These are phyloP conservation scores for Hypericum androsaemum DNA, from an alignment of 345 rosid species.

Conservation along the genomic window DNA sequence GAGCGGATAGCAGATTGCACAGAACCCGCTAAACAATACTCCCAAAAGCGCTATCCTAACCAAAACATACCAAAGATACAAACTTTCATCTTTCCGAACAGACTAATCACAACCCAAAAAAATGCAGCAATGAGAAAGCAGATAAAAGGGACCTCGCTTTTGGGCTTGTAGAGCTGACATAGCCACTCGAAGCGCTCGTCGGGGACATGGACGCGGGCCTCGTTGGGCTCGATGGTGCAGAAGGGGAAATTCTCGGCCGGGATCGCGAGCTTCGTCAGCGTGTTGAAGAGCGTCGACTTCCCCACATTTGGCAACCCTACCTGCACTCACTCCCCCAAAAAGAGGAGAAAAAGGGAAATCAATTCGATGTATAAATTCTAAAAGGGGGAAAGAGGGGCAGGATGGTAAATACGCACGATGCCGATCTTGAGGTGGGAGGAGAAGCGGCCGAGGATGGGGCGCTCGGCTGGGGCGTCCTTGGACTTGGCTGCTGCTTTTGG, in stretches of 20 bases:
- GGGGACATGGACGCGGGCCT: constrained; percentile 84
- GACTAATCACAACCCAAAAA: neutral
- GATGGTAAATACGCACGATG: constrained; percentile 36
- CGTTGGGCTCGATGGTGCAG: constrained; percentile 94
- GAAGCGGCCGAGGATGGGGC: constrained; percentile 94
- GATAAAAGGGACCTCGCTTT: constrained; percentile 47
- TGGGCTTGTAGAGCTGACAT: constrained; percentile 70
- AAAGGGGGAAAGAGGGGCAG: neutral
- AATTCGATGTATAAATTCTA: neutral
- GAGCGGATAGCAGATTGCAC: too few relatives aligned
- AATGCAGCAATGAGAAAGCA: neutral
- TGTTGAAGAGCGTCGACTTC: constrained; percentile 91
- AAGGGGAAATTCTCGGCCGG: constrained; percentile 99
- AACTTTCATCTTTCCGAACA: neutral
- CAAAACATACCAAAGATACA: too few relatives aligned
- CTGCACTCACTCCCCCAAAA: constrained; percentile 18
- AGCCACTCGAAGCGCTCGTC: constrained; percentile 97
- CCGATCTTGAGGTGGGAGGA: constrained; percentile 99
- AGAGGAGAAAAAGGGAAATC: neutral
- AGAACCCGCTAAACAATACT: too few relatives aligned
- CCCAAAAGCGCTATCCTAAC: too few relatives aligned
- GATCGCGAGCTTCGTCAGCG: constrained; percentile 80
- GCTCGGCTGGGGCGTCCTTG: constrained; percentile 82
- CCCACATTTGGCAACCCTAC: constrained; percentile 98
- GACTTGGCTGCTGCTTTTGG: constrained; percentile 80